Percentiles rank a stretch among this genome's conserved stretches.
phyloP scores from a whole-genome alignment of 1,284 basidiomycete species.

The Leccinum angustisporum region DNA sequence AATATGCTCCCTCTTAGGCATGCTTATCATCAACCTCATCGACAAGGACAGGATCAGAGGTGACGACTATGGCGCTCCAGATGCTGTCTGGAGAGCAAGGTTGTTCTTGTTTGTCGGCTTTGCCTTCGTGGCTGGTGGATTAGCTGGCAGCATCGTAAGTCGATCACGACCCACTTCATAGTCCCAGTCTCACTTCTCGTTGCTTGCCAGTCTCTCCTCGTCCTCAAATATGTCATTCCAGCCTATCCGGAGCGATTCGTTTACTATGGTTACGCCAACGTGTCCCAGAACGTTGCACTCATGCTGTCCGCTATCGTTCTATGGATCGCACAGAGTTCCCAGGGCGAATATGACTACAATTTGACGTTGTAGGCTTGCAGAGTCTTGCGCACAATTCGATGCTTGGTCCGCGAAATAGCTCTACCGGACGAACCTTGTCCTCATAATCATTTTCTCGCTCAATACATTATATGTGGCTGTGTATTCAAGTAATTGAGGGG shows the following conservation, averaged over 20 bases:
- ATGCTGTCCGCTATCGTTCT: slow-evolving; percentile 89
- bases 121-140: slow-evolving; percentile 92
- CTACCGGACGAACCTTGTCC: not conserved
- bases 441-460: slow-evolving; percentile 8
- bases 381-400: not conserved
- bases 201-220: slow-evolving; percentile 71
- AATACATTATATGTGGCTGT: not conserved
- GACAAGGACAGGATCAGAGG: slow-evolving; percentile 90
- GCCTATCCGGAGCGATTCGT: slow-evolving; percentile 75
- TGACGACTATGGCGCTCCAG: slow-evolving; percentile 81
- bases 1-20: slow-evolving; percentile 90
- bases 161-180: not conserved
- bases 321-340: slow-evolving; percentile 83
- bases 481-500: not conserved
- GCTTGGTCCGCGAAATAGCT: slow-evolving; percentile 5
- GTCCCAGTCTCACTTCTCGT: slow-evolving; percentile 4
- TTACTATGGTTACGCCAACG: slow-evolving; percentile 94
- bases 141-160: slow-evolving; percentile 91
- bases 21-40: slow-evolving; percentile 91
- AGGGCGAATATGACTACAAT: slow-evolving; percentile 87
- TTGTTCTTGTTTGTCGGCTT: slow-evolving; percentile 94
- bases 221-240: slow-evolving; percentile 88
- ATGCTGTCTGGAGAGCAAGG: slow-evolving; percentile 88
- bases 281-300: slow-evolving; percentile 86
- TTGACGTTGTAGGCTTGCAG: slow-evolving; percentile 58